Percentiles rank a stretch among this genome's conserved stretches.
These are phyloP conservation scores for Dendrocalamus sinicus DNA, from an alignment of 176 grass and related monocot species.

Conservation along the genomic window DNA sequence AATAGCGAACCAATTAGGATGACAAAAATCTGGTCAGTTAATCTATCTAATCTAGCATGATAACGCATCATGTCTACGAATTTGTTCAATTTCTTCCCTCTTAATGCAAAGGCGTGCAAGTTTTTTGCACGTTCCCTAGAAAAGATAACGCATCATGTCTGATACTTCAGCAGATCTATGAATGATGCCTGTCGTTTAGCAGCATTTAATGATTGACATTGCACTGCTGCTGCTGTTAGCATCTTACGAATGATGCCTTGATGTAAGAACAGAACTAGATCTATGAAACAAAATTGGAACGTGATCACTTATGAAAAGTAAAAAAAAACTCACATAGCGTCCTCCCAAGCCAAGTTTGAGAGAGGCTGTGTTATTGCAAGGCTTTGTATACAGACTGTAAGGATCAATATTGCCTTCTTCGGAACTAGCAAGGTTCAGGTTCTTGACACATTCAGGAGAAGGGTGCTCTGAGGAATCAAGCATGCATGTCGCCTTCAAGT, in stretches of 20 bases:
- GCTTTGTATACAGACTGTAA: conserved; percentile 80
- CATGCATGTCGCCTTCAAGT: conserved; percentile 71
- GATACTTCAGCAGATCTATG: too few relatives aligned
- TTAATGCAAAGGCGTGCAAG: too few relatives aligned
- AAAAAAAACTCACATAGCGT: conserved; percentile 68
- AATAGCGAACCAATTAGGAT: neutral
- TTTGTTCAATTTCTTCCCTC: too few relatives aligned
- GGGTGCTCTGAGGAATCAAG: conserved; percentile 76
- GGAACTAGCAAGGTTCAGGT: conserved; percentile 67
- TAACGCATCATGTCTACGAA: neutral
- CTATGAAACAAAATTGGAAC: neutral
- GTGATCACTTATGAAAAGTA: neutral
- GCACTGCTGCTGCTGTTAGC: neutral
- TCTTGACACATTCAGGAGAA: conserved; percentile 80
- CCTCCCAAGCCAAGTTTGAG: conserved; percentile 68
- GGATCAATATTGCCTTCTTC: conserved; percentile 97
- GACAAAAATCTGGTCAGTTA: neutral
- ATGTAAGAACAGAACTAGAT: conserved; percentile 26
- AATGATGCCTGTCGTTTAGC: neutral
- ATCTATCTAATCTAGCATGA: neutral
- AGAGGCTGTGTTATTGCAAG: conserved; percentile 75
- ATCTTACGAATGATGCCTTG: neutral
- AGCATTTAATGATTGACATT: conserved; percentile 9
- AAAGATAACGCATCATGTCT: neutral
- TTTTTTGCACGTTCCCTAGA: too few relatives aligned